phyloP scores from a whole-genome alignment of 1,139 yeast genomes.

The Zygosaccharomyces sapae region DNA sequence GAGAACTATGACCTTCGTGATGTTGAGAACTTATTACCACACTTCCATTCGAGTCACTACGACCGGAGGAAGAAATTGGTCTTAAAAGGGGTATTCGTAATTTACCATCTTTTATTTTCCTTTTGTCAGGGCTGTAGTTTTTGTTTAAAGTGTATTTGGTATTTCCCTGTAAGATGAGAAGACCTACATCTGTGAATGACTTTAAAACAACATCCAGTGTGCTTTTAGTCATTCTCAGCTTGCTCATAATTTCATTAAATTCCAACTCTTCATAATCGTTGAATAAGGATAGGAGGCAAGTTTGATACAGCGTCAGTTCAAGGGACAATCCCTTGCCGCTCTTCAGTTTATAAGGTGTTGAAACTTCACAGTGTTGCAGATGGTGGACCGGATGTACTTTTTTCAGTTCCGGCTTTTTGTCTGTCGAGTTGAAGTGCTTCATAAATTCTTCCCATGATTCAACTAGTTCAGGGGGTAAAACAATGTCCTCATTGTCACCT shows the following conservation, averaged over 20 bases:
- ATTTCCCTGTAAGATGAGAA: constrained; percentile 13
- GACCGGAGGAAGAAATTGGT: not conserved
- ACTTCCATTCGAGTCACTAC: not conserved
- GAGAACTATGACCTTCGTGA: constrained; percentile 25
- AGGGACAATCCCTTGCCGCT: constrained; percentile 17
- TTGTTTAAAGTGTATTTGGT: constrained; percentile 18
- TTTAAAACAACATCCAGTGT: constrained; percentile 18
- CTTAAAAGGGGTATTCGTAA: constrained; percentile 21
- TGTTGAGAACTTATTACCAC: constrained; percentile 11
- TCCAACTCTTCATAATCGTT: constrained; percentile 20
- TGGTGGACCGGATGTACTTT: constrained; percentile 20
- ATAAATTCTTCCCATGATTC: constrained; percentile 30
- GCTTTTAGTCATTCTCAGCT: constrained; percentile 11
- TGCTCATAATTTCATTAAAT: constrained; percentile 12
- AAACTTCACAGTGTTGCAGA: constrained; percentile 32
- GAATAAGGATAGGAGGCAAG: constrained; percentile 28
- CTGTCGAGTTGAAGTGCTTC: constrained; percentile 17
- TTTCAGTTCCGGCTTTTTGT: constrained; percentile 17
- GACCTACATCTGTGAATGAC: constrained; percentile 22
- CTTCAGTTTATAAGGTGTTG: constrained; percentile 21
- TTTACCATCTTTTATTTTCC: constrained; percentile 21
- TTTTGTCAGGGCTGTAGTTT: constrained; percentile 22
- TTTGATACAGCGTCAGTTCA: constrained; percentile 29
- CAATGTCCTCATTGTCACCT: constrained; percentile 10
- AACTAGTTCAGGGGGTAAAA: constrained; percentile 22